Conservation (phyloP, 1,139 yeast species). For the Suhomyces maxii region DNA sequence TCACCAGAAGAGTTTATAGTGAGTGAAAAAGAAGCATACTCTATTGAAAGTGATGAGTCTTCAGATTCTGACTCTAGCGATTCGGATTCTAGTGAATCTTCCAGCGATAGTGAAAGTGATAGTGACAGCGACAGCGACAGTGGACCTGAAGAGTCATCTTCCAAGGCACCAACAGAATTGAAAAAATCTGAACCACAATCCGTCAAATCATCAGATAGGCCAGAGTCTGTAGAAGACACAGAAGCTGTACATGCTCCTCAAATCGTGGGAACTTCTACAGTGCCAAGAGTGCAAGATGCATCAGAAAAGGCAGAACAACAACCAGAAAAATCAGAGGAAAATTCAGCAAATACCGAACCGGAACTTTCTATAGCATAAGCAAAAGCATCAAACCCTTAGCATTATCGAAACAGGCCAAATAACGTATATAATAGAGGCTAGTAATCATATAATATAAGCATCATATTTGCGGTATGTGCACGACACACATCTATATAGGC, state of each 20-base stretch:
- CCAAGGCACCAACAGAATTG: slow-evolving; percentile 12
- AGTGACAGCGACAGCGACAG: slow-evolving; percentile 15
- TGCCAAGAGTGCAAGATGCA: too few relatives aligned
- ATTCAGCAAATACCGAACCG: too few relatives aligned
- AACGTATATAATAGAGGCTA: neutral
- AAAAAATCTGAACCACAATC: neutral
- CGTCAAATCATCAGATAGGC: too few relatives aligned
- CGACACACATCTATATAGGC: slow-evolving; percentile 23
- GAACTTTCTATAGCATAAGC: neutral
- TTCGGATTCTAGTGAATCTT: slow-evolving; percentile 8
- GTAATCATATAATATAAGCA: neutral
- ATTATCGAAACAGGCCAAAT: too few relatives aligned
- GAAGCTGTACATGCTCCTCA: too few relatives aligned
- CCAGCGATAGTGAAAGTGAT: slow-evolving; percentile 5
- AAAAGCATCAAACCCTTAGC: neutral
- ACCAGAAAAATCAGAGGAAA: too few relatives aligned
- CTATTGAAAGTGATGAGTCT: slow-evolving; percentile 13
- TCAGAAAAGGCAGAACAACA: too few relatives aligned
- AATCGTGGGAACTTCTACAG: too few relatives aligned
- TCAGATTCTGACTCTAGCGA: slow-evolving; percentile 12
- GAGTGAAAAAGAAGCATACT: slow-evolving; percentile 22
- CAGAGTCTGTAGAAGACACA: too few relatives aligned
- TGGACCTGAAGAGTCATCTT: slow-evolving; percentile 25
- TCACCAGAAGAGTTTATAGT: slow-evolving; percentile 13
- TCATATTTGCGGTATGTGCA: slow-evolving; percentile 1